Conservation (phyloP, 768 basidiomycete species). For the Pleurotus giganteus region DNA sequence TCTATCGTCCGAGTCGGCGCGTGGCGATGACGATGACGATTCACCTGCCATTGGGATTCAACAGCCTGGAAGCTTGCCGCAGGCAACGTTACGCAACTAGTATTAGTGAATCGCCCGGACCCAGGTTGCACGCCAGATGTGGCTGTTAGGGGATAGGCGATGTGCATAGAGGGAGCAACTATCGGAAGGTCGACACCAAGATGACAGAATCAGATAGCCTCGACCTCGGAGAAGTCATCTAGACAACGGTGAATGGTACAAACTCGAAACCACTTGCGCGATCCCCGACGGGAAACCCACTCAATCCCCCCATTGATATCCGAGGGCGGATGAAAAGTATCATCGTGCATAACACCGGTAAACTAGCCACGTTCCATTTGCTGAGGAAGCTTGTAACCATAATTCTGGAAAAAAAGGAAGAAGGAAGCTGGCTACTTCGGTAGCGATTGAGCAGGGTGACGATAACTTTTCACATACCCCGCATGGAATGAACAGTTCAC, state of each 20-base stretch:
- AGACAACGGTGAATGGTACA: not conserved
- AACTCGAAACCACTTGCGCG: not conserved
- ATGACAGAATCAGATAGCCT: not conserved
- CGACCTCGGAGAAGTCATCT: not conserved
- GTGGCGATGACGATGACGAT: not conserved
- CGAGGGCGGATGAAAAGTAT: slow-evolving; percentile 1
- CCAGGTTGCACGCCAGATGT: not conserved
- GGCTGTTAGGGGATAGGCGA: not conserved
- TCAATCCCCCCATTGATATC: not conserved
- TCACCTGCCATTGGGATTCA: not conserved
- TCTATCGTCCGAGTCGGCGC: not conserved
- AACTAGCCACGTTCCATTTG: slow-evolving; percentile 1
- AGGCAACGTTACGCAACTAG: not conserved
- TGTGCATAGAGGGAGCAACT: not conserved
- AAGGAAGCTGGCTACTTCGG: slow-evolving; percentile 5
- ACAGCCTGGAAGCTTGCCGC: not conserved
- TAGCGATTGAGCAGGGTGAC: not conserved
- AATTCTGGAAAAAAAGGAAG: not conserved
- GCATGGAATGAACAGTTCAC: not conserved
- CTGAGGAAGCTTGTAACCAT: not conserved
- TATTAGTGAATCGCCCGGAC: not conserved
- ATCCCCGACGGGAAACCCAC: not conserved
- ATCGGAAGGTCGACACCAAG: not conserved
- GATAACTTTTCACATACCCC: not conserved
- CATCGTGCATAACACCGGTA: not conserved